Percentiles rank a stretch among this genome's conserved stretches.
Conservation (phyloP, 345 rosid species). For the Salix udensis region DNA sequence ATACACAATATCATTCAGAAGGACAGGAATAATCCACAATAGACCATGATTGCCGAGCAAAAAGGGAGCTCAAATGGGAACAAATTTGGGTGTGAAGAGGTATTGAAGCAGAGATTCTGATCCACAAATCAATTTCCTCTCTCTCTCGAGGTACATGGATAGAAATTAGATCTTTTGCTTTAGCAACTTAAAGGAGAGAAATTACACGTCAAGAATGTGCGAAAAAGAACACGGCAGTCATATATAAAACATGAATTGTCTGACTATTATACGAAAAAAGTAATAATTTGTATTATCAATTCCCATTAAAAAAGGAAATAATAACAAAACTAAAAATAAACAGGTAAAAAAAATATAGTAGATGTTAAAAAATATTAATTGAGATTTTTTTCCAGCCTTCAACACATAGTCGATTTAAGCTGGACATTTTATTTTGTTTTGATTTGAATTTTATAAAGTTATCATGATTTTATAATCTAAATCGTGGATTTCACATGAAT, state of each 20-base stretch:
- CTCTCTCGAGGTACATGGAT: not conserved
- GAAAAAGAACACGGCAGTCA: not conserved
- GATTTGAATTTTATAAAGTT: too few species aligned
- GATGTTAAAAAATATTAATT: too few species aligned
- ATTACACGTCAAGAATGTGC: not conserved
- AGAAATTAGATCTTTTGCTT: not conserved
- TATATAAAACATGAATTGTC: not conserved
- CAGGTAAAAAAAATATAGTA: too few species aligned
- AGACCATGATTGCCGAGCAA: not conserved
- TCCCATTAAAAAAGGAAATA: too few species aligned
- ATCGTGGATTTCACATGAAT: too few species aligned
- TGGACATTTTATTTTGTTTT: too few species aligned
- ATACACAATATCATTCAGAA: conserved; percentile 5
- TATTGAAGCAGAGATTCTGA: conserved; percentile 3
- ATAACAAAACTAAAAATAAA: too few species aligned
- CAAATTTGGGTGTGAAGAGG: not conserved
- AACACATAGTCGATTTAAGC: too few species aligned
- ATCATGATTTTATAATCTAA: too few species aligned
- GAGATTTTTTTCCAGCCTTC: too few species aligned
- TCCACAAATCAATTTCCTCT: not conserved
- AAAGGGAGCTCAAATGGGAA: not conserved
- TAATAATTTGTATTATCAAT: too few species aligned
- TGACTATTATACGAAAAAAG: not conserved
- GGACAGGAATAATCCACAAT: conserved; percentile 3
- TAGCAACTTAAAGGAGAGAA: not conserved